phyloP scores from a whole-genome alignment of 139 green algal species.

The Coccomyxa sp. region DNA sequence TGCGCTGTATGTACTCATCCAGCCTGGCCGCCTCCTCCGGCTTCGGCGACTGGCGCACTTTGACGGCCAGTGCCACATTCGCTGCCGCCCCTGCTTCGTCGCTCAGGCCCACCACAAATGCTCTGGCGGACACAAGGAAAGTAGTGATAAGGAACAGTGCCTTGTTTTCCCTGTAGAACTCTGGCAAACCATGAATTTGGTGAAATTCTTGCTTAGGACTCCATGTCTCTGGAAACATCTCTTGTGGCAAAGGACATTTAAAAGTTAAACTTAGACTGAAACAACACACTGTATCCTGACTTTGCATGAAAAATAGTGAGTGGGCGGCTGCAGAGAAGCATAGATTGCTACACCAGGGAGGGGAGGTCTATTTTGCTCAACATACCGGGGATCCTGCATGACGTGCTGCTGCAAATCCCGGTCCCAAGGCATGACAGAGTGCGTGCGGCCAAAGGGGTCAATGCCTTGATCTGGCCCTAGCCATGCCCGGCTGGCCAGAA shows the following conservation, averaged over 20 bases:
- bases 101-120: slow-evolving; percentile 15
- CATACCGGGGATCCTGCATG: slow-evolving; percentile 4
- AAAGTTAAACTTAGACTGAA: too few relatives aligned
- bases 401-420: slow-evolving; percentile 1
- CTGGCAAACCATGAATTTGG: too few relatives aligned
- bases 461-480: neutral
- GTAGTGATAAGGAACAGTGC: neutral
- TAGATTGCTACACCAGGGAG: too few relatives aligned
- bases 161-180: neutral
- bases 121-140: neutral
- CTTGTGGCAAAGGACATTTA: too few relatives aligned
- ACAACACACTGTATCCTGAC: too few relatives aligned
- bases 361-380: too few relatives aligned
- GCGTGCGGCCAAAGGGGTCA: slow-evolving; percentile 13
- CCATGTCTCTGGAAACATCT: too few relatives aligned
- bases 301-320: too few relatives aligned
- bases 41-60: neutral
- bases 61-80: slow-evolving; percentile 4
- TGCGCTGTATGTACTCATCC: slow-evolving; percentile 10
- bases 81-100: slow-evolving; percentile 13
- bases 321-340: too few relatives aligned
- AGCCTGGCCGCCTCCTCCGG: slow-evolving; percentile 1
- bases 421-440: slow-evolving; percentile 20
- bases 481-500: neutral
- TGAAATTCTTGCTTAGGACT: too few relatives aligned